Percentiles rank a stretch among this genome's conserved stretches.
phyloP scores from a whole-genome alignment of 2,329 filamentous ascomycete species.

The Clarireedia hainanense region DNA sequence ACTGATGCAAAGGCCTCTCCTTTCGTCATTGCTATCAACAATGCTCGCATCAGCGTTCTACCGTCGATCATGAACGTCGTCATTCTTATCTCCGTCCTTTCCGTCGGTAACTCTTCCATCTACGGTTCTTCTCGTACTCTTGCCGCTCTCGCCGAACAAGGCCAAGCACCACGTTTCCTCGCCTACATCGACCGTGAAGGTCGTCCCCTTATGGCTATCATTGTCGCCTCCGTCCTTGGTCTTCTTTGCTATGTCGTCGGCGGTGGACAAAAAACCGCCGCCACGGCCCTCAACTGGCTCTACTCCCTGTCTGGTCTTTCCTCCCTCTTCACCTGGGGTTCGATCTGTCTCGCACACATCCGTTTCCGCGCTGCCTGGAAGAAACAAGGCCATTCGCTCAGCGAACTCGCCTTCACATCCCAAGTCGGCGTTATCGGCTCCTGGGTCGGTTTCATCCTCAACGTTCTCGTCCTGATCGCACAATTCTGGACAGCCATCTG shows the following conservation, averaged over 20 bases:
- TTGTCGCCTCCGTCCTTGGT: constrained; percentile 27
- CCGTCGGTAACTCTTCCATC: constrained; percentile 50
- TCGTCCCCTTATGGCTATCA: constrained; percentile 45
- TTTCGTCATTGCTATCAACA: constrained; percentile 50
- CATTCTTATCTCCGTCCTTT: constrained; percentile 50
- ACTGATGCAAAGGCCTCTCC: constrained; percentile 38
- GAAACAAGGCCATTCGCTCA: constrained; percentile 46
- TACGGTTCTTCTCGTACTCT: constrained; percentile 53
- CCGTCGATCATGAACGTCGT: constrained; percentile 52
- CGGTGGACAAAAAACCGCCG: constrained; percentile 37
- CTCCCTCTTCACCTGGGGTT: constrained; percentile 54
- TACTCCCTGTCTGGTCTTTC: constrained; percentile 55
- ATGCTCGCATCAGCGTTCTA: constrained; percentile 43
- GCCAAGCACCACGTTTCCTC: constrained; percentile 49
- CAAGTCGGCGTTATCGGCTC: constrained; percentile 54
- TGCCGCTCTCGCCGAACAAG: constrained; percentile 50
- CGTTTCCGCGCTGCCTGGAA: constrained; percentile 57
- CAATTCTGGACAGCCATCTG: constrained; percentile 34
- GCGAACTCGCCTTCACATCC: constrained; percentile 58
- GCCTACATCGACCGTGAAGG: constrained; percentile 50
- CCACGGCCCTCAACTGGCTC: constrained; percentile 54
- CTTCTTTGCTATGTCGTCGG: constrained; percentile 44
- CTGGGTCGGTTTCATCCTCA: constrained; percentile 51
- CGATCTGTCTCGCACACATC: constrained; percentile 59
- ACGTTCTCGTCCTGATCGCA: constrained; percentile 37